Evolutionary conservation across 305 asterid genomes (phyloP), one percentile per base, ranked within the genome.

Genomic region (Fraxinus angustifolia): DNA sequence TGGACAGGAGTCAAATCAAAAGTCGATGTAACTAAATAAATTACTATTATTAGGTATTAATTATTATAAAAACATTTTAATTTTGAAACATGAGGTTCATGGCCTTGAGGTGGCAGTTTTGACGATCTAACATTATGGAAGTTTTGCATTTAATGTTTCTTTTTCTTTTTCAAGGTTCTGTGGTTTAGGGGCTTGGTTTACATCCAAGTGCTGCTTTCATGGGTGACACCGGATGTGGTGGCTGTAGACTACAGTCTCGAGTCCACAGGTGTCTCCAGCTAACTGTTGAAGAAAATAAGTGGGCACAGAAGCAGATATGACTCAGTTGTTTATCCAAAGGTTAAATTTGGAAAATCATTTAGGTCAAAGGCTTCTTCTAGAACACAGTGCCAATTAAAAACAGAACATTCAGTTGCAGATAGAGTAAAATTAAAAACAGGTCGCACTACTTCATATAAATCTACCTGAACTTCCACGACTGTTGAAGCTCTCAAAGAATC

Each of bases 401-500:
- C 50, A 78, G 48, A 65, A 62, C 11, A 26, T 73, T 26, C 35
- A 38, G 77, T 75, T 76, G 33, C 50, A 42, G 70, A 79, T 16
- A 31, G 58, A 38, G 80, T 36, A 42, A 35, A 28, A 75, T 17
- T 17, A 17, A 56, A 56, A 56, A 56, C 26, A 17, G 35, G 12
- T 65, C n/a, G 8, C 8, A 3, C 36, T 65, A 2, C n/a, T 62
- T 62, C 19, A 75, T 17, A 50, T 79, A 48, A 74, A 26, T 77
- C 80, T 88, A 65, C 98, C 94, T 92, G 92, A 23, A 91, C 83
- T 91, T 93, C 97, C 78, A 93, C 94, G 31, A 90, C 82, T 4
- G 81, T 28, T 26, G 98, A 92, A 80, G 82, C 79, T 84, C 87
- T 88, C 85, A 93, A 74, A 30, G 94, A 87, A 76, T 93, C 94